Base-by-base conservation (phyloP, 768 basidiomycete genomes). In the Chalciporus chontae region DNA sequence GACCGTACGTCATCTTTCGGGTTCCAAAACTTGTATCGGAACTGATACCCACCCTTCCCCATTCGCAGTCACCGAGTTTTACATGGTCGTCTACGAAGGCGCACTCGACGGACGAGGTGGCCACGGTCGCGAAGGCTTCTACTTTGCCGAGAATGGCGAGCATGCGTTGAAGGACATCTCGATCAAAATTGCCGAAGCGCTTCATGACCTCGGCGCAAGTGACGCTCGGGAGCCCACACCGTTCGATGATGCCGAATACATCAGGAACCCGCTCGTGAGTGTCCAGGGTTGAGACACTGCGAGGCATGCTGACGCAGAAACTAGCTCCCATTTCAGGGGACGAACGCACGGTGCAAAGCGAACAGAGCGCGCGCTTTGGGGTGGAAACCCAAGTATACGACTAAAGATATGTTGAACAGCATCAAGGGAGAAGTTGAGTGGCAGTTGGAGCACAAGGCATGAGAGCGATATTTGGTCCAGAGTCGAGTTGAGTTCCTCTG, bases 121-220 rank as follows among this genome's bases (percentile, higher is more conserved):
- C 1, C 62, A 65, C 26, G 62, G 62, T 34, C 73, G 71, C 3
- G 75, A 78, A 26, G 83, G 83, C 0, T 73, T 68, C 29, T 83
- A 81, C 56, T 81, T 81, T 55, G 76, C 67, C 9, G 78, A 71
- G 52, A 80, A 71, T 43, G 80, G 75, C n/a, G 77, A 83, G 41
- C 73, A 79, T 39, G 62, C 56, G 8, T 36, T 77, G 23, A 76
- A 73, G 42, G 72, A 78, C 5, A 54, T 83, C n/a, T 61, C 66
- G 10, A 71, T 65, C 40, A 69, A 69, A 3, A 69, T 81, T 21
- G 74, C 70, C 4, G 63, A 72, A 68, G 57, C 24, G 4, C 63
- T 63, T 4, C 10, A 36, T n/a, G 51, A 56, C 2, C 37, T 62
- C 1, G 60, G 63, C 2, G 47, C 23, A 13, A 65, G 54, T 21